Conservation (phyloP, 1,139 yeast species). For the Candida neerlandica region DNA sequence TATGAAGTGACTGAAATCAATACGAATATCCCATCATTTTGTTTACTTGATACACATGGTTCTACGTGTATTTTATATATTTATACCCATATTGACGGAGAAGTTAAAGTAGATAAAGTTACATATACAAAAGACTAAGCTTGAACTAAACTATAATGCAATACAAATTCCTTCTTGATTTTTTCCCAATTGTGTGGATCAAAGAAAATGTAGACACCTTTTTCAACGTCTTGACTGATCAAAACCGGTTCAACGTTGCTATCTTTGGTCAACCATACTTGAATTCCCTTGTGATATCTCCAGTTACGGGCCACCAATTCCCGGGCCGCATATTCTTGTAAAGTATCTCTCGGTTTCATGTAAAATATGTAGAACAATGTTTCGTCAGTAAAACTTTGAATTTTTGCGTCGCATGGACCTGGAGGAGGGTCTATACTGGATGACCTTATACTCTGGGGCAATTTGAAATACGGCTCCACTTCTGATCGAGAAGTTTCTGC, state of each 20-base stretch:
- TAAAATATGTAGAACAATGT: constrained; percentile 92
- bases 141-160: constrained; percentile 61
- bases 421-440: constrained; percentile 48
- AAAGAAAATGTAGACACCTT: constrained; percentile 94
- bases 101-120: constrained; percentile 90
- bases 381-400: constrained; percentile 82
- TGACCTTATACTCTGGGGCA: constrained; percentile 61
- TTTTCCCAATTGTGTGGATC: constrained; percentile 97
- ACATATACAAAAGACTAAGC: constrained; percentile 69
- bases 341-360: constrained; percentile 87
- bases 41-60: constrained; percentile 82
- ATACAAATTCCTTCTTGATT: constrained; percentile 79
- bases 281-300: constrained; percentile 95
- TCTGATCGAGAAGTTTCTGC: constrained; percentile 85
- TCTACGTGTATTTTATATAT: constrained; percentile 78
- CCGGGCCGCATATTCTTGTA: constrained; percentile 92
- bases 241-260: constrained; percentile 87
- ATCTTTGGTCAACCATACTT: constrained; percentile 96
- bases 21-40: constrained; percentile 74
- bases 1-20: constrained; percentile 24
- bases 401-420: constrained; percentile 62
- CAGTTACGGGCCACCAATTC: constrained; percentile 90
- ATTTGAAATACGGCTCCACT: constrained; percentile 78
- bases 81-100: constrained; percentile 77
- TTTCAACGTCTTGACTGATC: constrained; percentile 83